Conservation (phyloP, 495 filamentous ascomycete genomes). For the Penicillium ucsense region DNA sequence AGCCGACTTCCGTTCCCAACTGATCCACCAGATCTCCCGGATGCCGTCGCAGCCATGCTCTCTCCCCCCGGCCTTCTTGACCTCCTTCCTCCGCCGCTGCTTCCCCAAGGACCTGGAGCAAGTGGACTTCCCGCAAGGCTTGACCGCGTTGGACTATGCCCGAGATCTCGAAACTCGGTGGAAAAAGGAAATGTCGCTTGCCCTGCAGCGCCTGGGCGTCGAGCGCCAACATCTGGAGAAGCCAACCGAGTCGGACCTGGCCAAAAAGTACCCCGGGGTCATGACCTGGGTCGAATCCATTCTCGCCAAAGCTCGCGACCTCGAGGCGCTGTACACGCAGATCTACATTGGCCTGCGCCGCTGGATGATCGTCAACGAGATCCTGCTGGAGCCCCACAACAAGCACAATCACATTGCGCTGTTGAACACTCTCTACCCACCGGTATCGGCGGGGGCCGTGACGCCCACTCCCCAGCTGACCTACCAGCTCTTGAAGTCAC, state of each 20-base stretch:
- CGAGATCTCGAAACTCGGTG: slow-evolving; percentile 58
- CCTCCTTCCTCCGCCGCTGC: slow-evolving; percentile 52
- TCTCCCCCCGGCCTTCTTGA: slow-evolving; percentile 58
- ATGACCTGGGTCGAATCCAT: slow-evolving; percentile 45
- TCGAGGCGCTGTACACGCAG: slow-evolving; percentile 55
- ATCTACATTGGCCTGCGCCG: slow-evolving; percentile 58
- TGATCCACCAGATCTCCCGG: slow-evolving; percentile 55
- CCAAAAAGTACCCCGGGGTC: slow-evolving; percentile 40
- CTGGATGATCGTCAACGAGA: slow-evolving; percentile 67
- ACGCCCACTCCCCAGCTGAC: slow-evolving; percentile 48
- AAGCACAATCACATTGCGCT: slow-evolving; percentile 64
- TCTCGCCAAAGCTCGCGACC: slow-evolving; percentile 43
- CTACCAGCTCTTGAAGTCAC: slow-evolving; percentile 39
- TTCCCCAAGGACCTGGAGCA: slow-evolving; percentile 46
- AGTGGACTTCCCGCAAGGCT: slow-evolving; percentile 64
- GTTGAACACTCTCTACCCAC: slow-evolving; percentile 70
- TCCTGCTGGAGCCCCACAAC: slow-evolving; percentile 54
- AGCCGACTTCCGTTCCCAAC: slow-evolving; percentile 50
- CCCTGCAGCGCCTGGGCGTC: slow-evolving; percentile 35
- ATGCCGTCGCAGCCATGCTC: slow-evolving; percentile 55
- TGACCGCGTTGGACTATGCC: slow-evolving; percentile 64
- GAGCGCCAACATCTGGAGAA: slow-evolving; percentile 28
- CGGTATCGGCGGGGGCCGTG: slow-evolving; percentile 33
- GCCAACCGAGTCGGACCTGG: slow-evolving; percentile 24
- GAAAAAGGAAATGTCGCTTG: slow-evolving; percentile 46